Evolutionary conservation across 2,329 filamentous ascomycete species (phyloP).

Genomic region (Pseudocercospora crystallina): DNA sequence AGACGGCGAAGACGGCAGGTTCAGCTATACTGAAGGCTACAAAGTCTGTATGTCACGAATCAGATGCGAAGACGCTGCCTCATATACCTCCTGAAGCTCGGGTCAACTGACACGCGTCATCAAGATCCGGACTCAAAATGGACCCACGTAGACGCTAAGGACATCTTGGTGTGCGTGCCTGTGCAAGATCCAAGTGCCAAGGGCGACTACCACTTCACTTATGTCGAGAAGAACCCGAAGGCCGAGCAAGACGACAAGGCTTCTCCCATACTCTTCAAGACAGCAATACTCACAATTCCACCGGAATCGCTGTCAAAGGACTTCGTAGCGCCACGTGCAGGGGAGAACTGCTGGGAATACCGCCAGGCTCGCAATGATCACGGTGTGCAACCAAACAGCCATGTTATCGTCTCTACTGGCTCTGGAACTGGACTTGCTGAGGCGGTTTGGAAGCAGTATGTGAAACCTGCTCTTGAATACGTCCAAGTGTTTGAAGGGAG

Average conservation of each 20-base stretch:
- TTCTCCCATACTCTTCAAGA: slow-evolving; percentile 23
- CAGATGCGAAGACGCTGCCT: neutral
- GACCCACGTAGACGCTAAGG: slow-evolving; percentile 16
- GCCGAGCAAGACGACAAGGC: slow-evolving; percentile 17
- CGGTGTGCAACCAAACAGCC: slow-evolving; percentile 28
- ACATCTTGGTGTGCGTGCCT: slow-evolving; percentile 29
- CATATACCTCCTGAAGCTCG: neutral
- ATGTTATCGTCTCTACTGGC: slow-evolving; percentile 47
- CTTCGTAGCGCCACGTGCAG: slow-evolving; percentile 18
- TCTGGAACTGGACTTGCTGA: slow-evolving; percentile 46
- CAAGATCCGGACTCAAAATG: slow-evolving; percentile 20
- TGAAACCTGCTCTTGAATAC: slow-evolving; percentile 44
- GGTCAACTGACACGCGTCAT: neutral
- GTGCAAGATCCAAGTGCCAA: slow-evolving; percentile 5
- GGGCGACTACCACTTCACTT: slow-evolving; percentile 26
- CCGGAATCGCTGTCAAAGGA: slow-evolving; percentile 26
- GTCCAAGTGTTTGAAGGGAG: slow-evolving; percentile 38
- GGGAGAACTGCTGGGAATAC: slow-evolving; percentile 24
- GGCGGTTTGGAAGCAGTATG: slow-evolving; percentile 39
- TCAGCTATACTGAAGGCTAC: slow-evolving; percentile 26
- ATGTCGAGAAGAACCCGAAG: slow-evolving; percentile 23
- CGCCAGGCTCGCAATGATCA: slow-evolving; percentile 10
- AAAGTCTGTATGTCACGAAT: slow-evolving; percentile 20
- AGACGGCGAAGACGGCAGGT: slow-evolving; percentile 16
- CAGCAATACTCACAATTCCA: slow-evolving; percentile 25